Evolutionary conservation across 2,329 filamentous ascomycete genomes (phyloP).

Genomic region (Xylariaceae sp.): DNA sequence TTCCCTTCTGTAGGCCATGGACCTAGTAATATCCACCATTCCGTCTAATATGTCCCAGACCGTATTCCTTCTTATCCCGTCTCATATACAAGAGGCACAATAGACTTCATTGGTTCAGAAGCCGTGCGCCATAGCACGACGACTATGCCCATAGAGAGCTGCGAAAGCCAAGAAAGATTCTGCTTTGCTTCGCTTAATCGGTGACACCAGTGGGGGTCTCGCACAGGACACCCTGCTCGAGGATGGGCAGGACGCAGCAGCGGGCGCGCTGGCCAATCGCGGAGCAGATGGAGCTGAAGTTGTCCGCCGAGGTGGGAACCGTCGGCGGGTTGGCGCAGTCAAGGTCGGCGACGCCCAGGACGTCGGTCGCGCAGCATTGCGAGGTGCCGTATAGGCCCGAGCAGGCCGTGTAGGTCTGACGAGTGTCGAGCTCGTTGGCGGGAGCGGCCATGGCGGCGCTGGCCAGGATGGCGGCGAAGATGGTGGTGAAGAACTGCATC

Average conservation of each 20-base stretch:
- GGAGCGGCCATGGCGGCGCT: constrained; percentile 13
- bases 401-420: constrained; percentile 32
- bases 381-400: constrained; percentile 38
- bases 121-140: too few relatives aligned
- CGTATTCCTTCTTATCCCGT: too few relatives aligned
- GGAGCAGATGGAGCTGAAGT: constrained; percentile 42
- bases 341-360: constrained; percentile 36
- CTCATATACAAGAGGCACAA: too few relatives aligned
- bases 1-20: neutral
- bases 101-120: too few relatives aligned
- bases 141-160: too few relatives aligned
- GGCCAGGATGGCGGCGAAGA: constrained; percentile 12
- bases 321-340: constrained; percentile 46
- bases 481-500: constrained; percentile 16
- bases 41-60: neutral
- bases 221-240: constrained; percentile 28
- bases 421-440: constrained; percentile 5
- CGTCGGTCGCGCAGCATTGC: constrained; percentile 58
- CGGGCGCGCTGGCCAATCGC: constrained; percentile 40
- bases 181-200: constrained; percentile 7
- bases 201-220: constrained; percentile 19
- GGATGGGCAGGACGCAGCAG: constrained; percentile 46
- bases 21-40: neutral
- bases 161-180: too few relatives aligned
- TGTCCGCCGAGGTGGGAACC: constrained; percentile 32